Evolutionary conservation across 306 rosid species (phyloP), one percentile per base, ranked within the genome.

Genomic region (Rosa multiflora): DNA sequence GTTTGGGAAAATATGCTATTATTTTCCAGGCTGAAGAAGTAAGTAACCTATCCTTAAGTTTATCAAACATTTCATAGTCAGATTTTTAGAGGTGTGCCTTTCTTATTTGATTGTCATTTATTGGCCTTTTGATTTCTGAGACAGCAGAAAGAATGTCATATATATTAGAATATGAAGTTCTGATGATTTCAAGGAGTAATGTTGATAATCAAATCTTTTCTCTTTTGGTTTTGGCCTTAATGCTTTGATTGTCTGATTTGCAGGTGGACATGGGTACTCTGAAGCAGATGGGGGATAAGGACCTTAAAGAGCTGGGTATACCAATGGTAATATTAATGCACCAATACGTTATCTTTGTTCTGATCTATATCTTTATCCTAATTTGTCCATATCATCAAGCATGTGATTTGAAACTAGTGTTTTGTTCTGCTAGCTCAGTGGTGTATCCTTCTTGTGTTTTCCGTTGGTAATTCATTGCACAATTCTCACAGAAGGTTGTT

Each of bases 211-310:
- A 74, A 20, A 13, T 21, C 15, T 21, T 74, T 42, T 58, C n/a
- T 58, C 12, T 42, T n/a, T 74, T n/a, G 53, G 40, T 42, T 53
- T n/a, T 35, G 26, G 63, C 76, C 37, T n/a, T 9, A 23, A 35
- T 61, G 4, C 11, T 63, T 15, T 9, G 42, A 15, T 71, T 40
- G 4, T 40, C 72, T 76, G 73, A 52, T 74, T 79, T 63, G 46
- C 86, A 90, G 94, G 82, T 90, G 17, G 94, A 90, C 85, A 90
- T 90, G 89, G 69, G 84, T 78, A 87, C 85, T 44, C 85, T 90
- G 90, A 88, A 85, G 81, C 92, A 88, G 76, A 88, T 86, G 94
- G 89, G 88, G 15, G 94, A 90, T 15, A 85, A 86, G 83, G 92
- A 90, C 75, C 94, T 90, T 18, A 88, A 90, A 75, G 92, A 90